Evolutionary conservation across 2,329 filamentous ascomycete genomes (phyloP), one percentile per base, ranked within the genome.

Genomic region (Pyricularia pennisetigena): DNA sequence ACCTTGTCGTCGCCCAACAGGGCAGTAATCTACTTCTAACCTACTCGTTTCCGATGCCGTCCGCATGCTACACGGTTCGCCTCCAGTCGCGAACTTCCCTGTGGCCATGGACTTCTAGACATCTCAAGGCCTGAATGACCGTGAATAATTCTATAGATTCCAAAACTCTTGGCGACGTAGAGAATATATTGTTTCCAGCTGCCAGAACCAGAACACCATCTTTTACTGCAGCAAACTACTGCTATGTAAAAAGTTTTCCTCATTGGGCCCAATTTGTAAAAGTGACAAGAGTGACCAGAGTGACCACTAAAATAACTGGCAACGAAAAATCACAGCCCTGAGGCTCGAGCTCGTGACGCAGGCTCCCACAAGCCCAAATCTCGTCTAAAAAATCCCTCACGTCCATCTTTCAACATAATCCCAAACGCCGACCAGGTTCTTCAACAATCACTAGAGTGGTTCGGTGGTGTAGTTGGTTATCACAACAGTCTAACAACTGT

Each of bases 401-500:
- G 26, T 9, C 16, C 26, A 61, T 10, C 8, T 4, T 2, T 16
- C n/a, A n/a, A 3, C 12, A 61, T 61, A 61, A 7, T 7, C 16
- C 16, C 7, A 5, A 49, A 10, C 1, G 5, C 4, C 57, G 1
- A 7, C 2, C 0, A 1, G 6, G 1, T 2, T 26, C 57, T 14
- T 61, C 57, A 61, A 61, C n/a, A 24, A 61, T 1, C 9, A 26
- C 8, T 6, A 23, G 23, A 35, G 32, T 3, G 57, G 57, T 61
- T 26, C 57, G 57, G 57, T 61, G 57, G 24, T 61, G 57, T 61
- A 61, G 57, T 61, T 61, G 57, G 57, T 61, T 61, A 61, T 61
- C 57, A 61, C 24, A 61, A 24, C 57, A 61, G 57, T 61, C 57
- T 61, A 61, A 61, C 57, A 61, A 61, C 57, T 12, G 57, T 16